Conservation (phyloP, 345 rosid genomes). For the Toxicodendron radicans region DNA sequence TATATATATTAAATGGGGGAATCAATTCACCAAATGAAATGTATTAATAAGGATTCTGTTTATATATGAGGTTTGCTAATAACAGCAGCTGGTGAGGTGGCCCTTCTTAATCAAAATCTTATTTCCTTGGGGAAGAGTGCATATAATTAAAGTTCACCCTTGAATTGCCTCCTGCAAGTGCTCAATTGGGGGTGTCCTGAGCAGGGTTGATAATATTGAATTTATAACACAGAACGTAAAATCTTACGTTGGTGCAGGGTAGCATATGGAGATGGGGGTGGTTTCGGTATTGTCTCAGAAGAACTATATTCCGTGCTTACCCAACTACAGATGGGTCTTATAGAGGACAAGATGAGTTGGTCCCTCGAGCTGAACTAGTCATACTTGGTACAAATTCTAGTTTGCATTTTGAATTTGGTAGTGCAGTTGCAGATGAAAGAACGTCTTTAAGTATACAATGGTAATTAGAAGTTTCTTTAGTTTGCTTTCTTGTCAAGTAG, state of each 20-base stretch:
- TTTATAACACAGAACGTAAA: too few relatives aligned
- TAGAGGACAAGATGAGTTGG: slow-evolving; percentile 86
- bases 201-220: background rate
- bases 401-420: slow-evolving; percentile 2
- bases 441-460: background rate
- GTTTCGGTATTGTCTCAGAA: slow-evolving; percentile 66
- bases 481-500: background rate
- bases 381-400: background rate
- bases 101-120: too few relatives aligned
- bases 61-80: background rate
- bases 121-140: too few relatives aligned
- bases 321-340: slow-evolving; percentile 87
- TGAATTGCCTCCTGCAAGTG: background rate
- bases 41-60: background rate
- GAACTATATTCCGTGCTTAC: slow-evolving; percentile 70
- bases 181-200: background rate
- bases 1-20: too few relatives aligned
- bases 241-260: slow-evolving; percentile 43
- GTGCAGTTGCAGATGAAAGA: background rate
- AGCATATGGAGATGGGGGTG: slow-evolving; percentile 59
- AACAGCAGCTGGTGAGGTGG: background rate
- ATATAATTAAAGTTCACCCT: background rate
- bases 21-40: background rate
- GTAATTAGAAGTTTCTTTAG: background rate
- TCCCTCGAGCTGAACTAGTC: slow-evolving; percentile 52